Conservation (phyloP, 208 protist species). For the Trypanosoma grayi region DNA sequence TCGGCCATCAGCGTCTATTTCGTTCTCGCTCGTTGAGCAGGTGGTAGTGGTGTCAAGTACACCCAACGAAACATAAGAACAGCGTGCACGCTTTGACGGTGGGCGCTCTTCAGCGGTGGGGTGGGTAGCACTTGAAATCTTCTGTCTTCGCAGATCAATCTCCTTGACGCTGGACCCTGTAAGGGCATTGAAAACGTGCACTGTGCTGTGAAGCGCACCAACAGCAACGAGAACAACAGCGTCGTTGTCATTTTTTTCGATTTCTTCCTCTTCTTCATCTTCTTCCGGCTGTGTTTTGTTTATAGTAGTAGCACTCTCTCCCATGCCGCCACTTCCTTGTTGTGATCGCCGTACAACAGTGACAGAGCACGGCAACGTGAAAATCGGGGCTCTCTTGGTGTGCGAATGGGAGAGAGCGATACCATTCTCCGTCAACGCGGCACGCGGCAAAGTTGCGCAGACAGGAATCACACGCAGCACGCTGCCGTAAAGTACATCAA, state of each 20-base stretch:
- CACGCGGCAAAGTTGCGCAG: constrained; percentile 41
- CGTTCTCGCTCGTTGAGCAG: background rate
- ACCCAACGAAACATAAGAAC: constrained; percentile 18
- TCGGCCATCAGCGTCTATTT: background rate
- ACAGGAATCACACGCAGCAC: constrained; percentile 71
- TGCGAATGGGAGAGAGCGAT: constrained; percentile 26
- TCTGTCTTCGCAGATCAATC: constrained; percentile 21
- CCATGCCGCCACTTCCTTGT: background rate
- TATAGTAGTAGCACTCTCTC: background rate
- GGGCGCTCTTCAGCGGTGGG: background rate
- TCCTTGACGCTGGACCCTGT: constrained; percentile 45
- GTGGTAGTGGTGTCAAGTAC: background rate
- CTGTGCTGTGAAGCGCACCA: constrained; percentile 52
- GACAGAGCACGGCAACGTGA: constrained; percentile 47
- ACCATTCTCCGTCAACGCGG: constrained; percentile 33
- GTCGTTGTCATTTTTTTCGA: constrained; percentile 15
- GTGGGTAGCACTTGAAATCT: background rate
- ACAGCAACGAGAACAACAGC: constrained; percentile 46
- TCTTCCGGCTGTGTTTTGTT: background rate
- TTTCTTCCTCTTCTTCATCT: constrained; percentile 1
- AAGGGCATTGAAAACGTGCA: constrained; percentile 68
- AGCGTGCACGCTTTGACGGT: constrained; percentile 17
- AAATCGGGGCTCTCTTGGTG: constrained; percentile 45
- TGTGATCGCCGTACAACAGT: constrained; percentile 27
- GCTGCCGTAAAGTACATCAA: constrained; percentile 58